Evolutionary conservation across 495 filamentous ascomycete species (phyloP).

Genomic region (Aspergillus carlsbadensis): DNA sequence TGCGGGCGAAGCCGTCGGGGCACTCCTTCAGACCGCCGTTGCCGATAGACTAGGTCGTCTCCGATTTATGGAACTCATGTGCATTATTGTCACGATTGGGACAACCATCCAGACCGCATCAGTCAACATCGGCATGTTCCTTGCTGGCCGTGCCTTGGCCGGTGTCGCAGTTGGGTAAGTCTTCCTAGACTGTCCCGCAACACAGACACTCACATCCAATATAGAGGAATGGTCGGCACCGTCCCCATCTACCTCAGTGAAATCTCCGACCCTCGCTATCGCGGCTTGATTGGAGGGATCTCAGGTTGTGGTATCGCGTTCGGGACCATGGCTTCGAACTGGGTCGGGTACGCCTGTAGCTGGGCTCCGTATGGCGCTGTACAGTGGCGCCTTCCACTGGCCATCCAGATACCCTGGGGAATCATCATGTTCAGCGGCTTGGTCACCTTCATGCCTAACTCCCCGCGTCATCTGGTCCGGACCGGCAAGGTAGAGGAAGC

Average conservation of each 20-base stretch:
- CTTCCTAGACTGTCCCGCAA: neutral
- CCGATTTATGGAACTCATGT: conserved; percentile 59
- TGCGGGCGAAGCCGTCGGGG: conserved; percentile 56
- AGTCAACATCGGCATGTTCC: conserved; percentile 60
- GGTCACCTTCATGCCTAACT: conserved; percentile 59
- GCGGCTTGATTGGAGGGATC: conserved; percentile 58
- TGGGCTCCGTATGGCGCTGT: conserved; percentile 53
- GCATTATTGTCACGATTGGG: conserved; percentile 56
- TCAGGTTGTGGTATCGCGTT: conserved; percentile 58
- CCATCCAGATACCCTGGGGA: conserved; percentile 59
- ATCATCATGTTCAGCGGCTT: conserved; percentile 56
- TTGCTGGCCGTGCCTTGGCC: conserved; percentile 55
- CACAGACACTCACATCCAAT: neutral
- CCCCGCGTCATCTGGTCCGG: conserved; percentile 55
- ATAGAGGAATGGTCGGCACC: conserved; percentile 53
- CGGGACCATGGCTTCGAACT: conserved; percentile 58
- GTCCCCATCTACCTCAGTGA: conserved; percentile 61
- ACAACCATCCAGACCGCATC: conserved; percentile 56
- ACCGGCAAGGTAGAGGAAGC: conserved; percentile 52
- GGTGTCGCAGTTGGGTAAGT: conserved; percentile 55
- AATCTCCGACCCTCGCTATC: conserved; percentile 51
- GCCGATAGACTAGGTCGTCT: conserved; percentile 57
- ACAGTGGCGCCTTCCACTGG: conserved; percentile 59
- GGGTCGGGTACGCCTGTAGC: conserved; percentile 57
- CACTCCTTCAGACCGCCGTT: conserved; percentile 51